Evolutionary conservation across 768 basidiomycete genomes (phyloP).

Genomic region (Podaxis mareebaensis): DNA sequence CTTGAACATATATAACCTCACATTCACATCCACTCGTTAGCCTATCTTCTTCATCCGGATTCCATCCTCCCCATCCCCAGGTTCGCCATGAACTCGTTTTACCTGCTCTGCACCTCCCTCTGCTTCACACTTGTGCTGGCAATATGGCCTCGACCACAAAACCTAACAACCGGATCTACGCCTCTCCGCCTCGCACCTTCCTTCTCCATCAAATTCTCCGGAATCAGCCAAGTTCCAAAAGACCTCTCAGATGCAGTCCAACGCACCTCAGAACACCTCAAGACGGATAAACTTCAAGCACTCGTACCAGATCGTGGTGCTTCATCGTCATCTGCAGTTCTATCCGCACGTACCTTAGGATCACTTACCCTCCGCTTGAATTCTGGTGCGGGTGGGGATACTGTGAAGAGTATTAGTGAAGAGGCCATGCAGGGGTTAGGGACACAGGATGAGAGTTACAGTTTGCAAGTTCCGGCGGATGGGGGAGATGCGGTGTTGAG

Average conservation of each 20-base stretch:
- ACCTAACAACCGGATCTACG: conserved; percentile 41
- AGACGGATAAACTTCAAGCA: conserved; percentile 56
- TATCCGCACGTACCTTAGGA: conserved; percentile 40
- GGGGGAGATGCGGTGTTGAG: conserved; percentile 54
- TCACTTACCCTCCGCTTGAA: conserved; percentile 45
- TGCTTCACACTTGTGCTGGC: conserved; percentile 25
- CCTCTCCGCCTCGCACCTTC: conserved; percentile 46
- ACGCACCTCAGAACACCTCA: conserved; percentile 44
- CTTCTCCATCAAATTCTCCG: conserved; percentile 52
- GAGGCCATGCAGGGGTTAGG: conserved; percentile 53
- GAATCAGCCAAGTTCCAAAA: conserved; percentile 37
- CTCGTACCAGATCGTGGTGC: conserved; percentile 62
- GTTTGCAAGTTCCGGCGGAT: conserved; percentile 51
- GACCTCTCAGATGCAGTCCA: conserved; percentile 61
- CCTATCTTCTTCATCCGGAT: neutral
- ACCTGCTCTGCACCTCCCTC: conserved; percentile 11
- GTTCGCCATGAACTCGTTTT: neutral
- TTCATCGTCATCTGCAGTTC: conserved; percentile 39
- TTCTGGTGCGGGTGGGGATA: conserved; percentile 18
- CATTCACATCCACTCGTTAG: neutral
- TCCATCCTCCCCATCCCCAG: neutral
- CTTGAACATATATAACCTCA: neutral
- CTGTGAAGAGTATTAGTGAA: conserved; percentile 45
- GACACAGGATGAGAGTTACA: conserved; percentile 59
- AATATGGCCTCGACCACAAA: conserved; percentile 51